These are phyloP conservation scores for Moelleriella libera DNA, from an alignment of 2,329 filamentous ascomycete species.

Conservation along the genomic window DNA sequence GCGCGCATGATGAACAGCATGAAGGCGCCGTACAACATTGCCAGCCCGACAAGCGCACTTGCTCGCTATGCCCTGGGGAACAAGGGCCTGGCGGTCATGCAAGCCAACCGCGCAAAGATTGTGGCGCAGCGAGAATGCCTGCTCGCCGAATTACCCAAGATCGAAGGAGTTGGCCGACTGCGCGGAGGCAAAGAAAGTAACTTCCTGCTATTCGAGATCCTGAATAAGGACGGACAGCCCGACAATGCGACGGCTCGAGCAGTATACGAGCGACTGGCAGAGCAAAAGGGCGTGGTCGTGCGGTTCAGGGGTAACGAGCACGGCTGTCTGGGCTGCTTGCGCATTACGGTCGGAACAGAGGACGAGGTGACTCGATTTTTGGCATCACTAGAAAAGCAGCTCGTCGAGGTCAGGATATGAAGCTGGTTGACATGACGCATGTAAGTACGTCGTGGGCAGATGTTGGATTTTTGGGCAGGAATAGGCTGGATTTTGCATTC, in stretches of 20 bases:
- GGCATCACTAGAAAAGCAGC: slow-evolving; percentile 41
- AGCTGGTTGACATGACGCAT: no score
- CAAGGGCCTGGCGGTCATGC: slow-evolving; percentile 60
- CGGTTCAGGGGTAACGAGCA: slow-evolving; percentile 86
- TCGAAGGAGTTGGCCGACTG: slow-evolving; percentile 68
- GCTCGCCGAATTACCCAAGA: slow-evolving; percentile 54
- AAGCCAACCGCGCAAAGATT: slow-evolving; percentile 52
- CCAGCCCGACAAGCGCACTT: slow-evolving; percentile 72
- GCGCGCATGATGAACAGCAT: slow-evolving; percentile 75
- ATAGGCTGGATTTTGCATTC: no score
- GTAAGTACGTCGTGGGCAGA: no score
- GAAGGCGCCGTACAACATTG: slow-evolving; percentile 94
- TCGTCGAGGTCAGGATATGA: slow-evolving; percentile 27
- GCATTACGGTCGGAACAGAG: slow-evolving; percentile 87
- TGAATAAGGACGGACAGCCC: slow-evolving; percentile 57
- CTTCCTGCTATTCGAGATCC: slow-evolving; percentile 81
- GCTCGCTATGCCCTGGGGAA: slow-evolving; percentile 58
- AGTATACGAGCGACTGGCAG: slow-evolving; percentile 75
- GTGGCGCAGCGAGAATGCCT: slow-evolving; percentile 65
- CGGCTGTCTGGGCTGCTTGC: slow-evolving; percentile 75
- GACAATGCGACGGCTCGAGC: slow-evolving; percentile 66
- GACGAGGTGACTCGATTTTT: slow-evolving; percentile 71
- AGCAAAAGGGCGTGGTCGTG: slow-evolving; percentile 79
- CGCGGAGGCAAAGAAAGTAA: slow-evolving; percentile 72
- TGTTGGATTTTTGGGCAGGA: no score